phyloP scores from a whole-genome alignment of 495 filamentous ascomycete species.

The Hypoxylon subgilvum region DNA sequence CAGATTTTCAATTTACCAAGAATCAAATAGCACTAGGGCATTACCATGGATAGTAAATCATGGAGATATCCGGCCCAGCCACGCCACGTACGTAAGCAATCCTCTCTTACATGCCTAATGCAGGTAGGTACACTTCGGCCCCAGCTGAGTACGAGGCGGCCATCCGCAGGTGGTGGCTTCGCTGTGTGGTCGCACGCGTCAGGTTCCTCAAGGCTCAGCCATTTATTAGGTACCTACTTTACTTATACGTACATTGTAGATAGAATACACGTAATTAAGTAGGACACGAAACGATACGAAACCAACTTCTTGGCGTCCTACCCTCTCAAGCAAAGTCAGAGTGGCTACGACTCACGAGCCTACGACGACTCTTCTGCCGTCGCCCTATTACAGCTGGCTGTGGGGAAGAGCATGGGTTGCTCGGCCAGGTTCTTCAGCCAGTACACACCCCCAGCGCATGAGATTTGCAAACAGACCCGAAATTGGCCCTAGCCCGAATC shows the following conservation, averaged over 20 bases:
- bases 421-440: slow-evolving; percentile 26
- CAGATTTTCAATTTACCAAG: slow-evolving; percentile 8
- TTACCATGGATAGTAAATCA: background rate
- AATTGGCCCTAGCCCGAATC: slow-evolving; percentile 30
- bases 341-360: slow-evolving; percentile 7
- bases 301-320: background rate
- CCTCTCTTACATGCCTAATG: too few relatives aligned
- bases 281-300: slow-evolving; percentile 2
- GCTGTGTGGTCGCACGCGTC: too few relatives aligned
- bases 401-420: slow-evolving; percentile 29
- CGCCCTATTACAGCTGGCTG: slow-evolving; percentile 25
- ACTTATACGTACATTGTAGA: slow-evolving; percentile 1
- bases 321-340: slow-evolving; percentile 14
- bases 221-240: slow-evolving; percentile 11
- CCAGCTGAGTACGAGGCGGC: background rate
- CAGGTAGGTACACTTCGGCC: background rate
- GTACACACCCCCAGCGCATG: slow-evolving; percentile 36
- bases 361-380: slow-evolving; percentile 19
- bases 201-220: background rate
- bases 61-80: background rate
- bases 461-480: slow-evolving; percentile 30
- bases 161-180: too few relatives aligned
- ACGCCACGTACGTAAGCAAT: background rate
- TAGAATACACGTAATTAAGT: too few relatives aligned
- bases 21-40: slow-evolving; percentile 1